Percentiles rank a stretch among this genome's conserved stretches.
These are phyloP conservation scores for Candida tammaniensis DNA, from an alignment of 805 yeast species.

Conservation along the genomic window DNA sequence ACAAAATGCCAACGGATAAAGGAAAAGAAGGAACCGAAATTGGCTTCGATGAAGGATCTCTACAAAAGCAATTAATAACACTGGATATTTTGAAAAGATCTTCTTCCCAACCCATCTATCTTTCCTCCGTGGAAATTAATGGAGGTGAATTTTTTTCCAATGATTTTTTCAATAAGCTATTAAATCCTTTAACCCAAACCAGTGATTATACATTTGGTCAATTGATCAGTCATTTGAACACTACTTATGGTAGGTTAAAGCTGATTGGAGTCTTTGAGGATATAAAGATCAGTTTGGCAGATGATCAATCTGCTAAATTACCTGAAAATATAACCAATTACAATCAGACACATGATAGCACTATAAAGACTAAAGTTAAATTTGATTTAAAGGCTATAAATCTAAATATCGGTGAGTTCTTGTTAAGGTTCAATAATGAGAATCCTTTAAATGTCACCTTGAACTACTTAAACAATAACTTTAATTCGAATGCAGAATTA, in stretches of 20 bases:
- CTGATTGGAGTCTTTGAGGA: slow-evolving; percentile 46
- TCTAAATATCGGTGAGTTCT: slow-evolving; percentile 32
- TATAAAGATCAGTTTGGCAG: slow-evolving; percentile 38
- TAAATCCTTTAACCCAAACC: slow-evolving; percentile 40
- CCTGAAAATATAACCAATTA: slow-evolving; percentile 25
- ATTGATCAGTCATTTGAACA: slow-evolving; percentile 31
- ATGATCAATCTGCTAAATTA: slow-evolving; percentile 29
- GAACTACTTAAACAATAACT: slow-evolving; percentile 41
- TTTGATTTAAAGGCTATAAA: slow-evolving; percentile 40
- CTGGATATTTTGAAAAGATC: slow-evolving; percentile 30
- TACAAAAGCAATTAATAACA: slow-evolving; percentile 21
- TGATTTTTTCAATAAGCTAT: slow-evolving; percentile 44
- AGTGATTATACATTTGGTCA: slow-evolving; percentile 43
- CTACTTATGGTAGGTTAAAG: slow-evolving; percentile 31
- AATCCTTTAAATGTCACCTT: slow-evolving; percentile 36
- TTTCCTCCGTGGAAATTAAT: slow-evolving; percentile 34
- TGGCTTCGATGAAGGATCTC: too few relatives aligned
- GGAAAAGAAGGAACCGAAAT: too few relatives aligned
- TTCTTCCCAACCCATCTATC: slow-evolving; percentile 32
- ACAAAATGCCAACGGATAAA: too few relatives aligned
- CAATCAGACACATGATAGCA: slow-evolving; percentile 29
- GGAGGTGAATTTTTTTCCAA: slow-evolving; percentile 46
- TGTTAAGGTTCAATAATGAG: slow-evolving; percentile 35
- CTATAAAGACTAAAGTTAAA: slow-evolving; percentile 45
- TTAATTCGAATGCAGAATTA: slow-evolving; percentile 50